Evolutionary conservation across 768 basidiomycete species (phyloP).

Genomic region (Holtermanniella nyarrowii): DNA sequence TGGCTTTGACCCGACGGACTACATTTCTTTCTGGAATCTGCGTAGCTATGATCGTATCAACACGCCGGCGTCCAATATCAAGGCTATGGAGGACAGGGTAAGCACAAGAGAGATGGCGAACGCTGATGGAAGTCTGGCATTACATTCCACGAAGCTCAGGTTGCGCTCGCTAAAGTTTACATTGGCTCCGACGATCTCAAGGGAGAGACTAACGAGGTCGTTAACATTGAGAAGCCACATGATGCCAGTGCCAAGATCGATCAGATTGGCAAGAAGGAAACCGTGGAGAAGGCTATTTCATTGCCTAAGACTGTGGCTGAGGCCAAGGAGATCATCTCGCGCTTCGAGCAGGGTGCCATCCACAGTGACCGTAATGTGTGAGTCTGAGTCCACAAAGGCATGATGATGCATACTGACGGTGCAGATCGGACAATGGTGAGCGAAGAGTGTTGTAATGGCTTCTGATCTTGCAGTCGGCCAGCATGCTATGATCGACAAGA

Average conservation of each 20-base stretch:
- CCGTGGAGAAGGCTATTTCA: conserved; percentile 52
- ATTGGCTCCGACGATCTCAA: conserved; percentile 31
- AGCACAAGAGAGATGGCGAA: conserved; percentile 2
- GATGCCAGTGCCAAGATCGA: conserved; percentile 46
- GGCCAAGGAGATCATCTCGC: conserved; percentile 56
- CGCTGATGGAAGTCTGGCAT: conserved; percentile 62
- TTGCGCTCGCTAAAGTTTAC: conserved; percentile 51
- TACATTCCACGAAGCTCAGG: conserved; percentile 73
- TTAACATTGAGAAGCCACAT: conserved; percentile 51
- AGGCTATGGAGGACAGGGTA: conserved; percentile 54
- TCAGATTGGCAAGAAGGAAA: conserved; percentile 49
- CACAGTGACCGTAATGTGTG: conserved; percentile 32
- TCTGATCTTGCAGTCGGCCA: conserved; percentile 54
- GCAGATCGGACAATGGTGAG: conserved; percentile 31
- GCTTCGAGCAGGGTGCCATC: conserved; percentile 60
- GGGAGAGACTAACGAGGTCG: conserved; percentile 49
- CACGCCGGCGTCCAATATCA: conserved; percentile 49
- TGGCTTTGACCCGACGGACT: conserved; percentile 50
- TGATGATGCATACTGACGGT: not conserved
- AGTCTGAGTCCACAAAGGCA: not conserved
- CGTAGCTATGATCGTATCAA: conserved; percentile 86
- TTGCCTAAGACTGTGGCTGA: conserved; percentile 60
- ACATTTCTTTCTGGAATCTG: conserved; percentile 65
- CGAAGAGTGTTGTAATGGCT: not conserved
- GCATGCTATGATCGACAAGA: conserved; percentile 60